Evolutionary conservation across 2,329 filamentous ascomycete genomes (phyloP).

Genomic region (Xylariomycetidae sp.): DNA sequence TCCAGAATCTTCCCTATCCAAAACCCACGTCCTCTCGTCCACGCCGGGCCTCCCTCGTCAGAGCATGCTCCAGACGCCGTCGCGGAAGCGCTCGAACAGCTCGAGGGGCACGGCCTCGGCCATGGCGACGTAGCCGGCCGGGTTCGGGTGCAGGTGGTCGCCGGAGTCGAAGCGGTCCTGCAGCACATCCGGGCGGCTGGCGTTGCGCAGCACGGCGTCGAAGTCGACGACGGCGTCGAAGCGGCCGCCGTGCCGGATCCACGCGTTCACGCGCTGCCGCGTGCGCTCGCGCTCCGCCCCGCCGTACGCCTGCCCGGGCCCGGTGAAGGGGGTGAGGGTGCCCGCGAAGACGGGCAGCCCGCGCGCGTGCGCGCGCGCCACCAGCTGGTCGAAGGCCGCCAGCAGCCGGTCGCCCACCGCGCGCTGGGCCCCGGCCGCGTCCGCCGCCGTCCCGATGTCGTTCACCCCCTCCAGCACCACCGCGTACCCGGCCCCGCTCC

Average conservation of each 20-base stretch:
- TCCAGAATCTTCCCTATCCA: neutral
- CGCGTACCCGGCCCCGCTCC: slow-evolving; percentile 46
- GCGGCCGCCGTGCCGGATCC: slow-evolving; percentile 46
- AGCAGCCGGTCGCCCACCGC: slow-evolving; percentile 30
- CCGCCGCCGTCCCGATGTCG: slow-evolving; percentile 46
- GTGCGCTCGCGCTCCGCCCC: slow-evolving; percentile 46
- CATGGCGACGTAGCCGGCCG: slow-evolving; percentile 48
- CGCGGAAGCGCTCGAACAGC: slow-evolving; percentile 36
- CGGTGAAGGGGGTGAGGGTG: slow-evolving; percentile 44
- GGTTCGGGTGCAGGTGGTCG: slow-evolving; percentile 55
- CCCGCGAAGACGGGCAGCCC: slow-evolving; percentile 50
- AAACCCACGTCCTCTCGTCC: neutral
- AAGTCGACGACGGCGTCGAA: slow-evolving; percentile 61
- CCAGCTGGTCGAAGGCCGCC: slow-evolving; percentile 50
- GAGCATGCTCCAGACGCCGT: slow-evolving; percentile 16
- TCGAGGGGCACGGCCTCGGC: slow-evolving; percentile 47
- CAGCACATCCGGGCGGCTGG: slow-evolving; percentile 35
- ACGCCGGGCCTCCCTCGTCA: neutral
- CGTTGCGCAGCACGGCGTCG: slow-evolving; percentile 45
- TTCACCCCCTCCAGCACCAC: slow-evolving; percentile 60
- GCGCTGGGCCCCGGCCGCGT: neutral
- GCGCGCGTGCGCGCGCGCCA: slow-evolving; percentile 42
- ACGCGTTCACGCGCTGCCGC: slow-evolving; percentile 49
- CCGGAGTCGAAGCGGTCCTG: slow-evolving; percentile 43
- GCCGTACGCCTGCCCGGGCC: slow-evolving; percentile 45